Base-by-base conservation (phyloP, 2,329 filamentous ascomycete genomes). In the Byssoonygena ceratinophila region DNA sequence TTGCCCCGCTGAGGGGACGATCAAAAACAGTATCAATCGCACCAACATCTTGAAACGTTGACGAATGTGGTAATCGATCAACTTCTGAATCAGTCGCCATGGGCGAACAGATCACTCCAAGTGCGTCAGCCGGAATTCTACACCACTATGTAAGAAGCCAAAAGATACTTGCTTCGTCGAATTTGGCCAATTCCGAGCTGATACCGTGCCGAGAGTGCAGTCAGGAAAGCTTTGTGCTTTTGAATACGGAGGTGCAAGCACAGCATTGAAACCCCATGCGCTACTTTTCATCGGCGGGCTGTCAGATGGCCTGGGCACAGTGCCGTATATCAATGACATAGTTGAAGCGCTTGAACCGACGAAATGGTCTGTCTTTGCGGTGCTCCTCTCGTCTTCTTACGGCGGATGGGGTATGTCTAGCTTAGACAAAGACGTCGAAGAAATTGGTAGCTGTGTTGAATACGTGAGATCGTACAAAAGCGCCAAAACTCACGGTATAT, bases 271-370 rank as follows among this genome's bases (percentile, higher is more conserved):
- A 47, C 64, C 62, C 39, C 62, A 80, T 64, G 77, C 73, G 25
- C 66, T 82, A 46, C 66, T 82, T 59, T 82, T 78, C 68, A 68
- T 82, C 49, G 79, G 76, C 54, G 80, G 80, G 34, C 70, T 83
- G 37, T 74, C 71, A 48, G 80, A 83, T 63, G 78, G 76, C 18
- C 70, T 79, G 48, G 71, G 73, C 52, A 77, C 74, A 4, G 76
- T 81, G 6, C 64, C 69, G 16, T 83, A 80, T 63, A 71, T 79
- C 2, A 63, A 71, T 41, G 60, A 67, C 4, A 68, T 83, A 47
- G 74, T 77, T 5, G 55, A 67, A 18, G 61, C 70, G 1, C 71
- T 82, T n/a, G 64, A 69, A 1, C 66, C 71, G 0, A 67, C 72
- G 2, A 64, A 66, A 49, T 83, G 79, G 79, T 69, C 69, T 9